Percentiles rank a stretch among this genome's conserved stretches.
These are phyloP conservation scores for Podila epigama DNA, from an alignment of 192 early-diverging fungal species.

Conservation along the genomic window DNA sequence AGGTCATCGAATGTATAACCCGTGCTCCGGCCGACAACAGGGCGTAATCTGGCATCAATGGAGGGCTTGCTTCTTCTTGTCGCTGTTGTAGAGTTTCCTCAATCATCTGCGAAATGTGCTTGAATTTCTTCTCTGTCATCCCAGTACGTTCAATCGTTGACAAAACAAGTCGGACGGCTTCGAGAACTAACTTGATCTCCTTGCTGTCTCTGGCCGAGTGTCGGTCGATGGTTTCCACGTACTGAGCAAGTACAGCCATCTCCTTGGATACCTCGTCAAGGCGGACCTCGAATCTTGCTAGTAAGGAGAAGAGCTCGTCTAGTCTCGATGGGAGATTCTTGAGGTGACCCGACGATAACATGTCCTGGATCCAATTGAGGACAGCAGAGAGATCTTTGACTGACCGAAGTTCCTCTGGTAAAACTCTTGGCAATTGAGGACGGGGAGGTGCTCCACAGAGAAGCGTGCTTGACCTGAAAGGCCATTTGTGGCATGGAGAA, in stretches of 20 bases:
- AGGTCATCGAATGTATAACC: background rate
- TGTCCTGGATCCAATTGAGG: no score
- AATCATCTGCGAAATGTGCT: background rate
- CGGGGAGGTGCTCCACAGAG: no score
- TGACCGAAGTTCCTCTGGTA: no score
- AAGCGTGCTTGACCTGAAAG: background rate
- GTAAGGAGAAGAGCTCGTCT: background rate
- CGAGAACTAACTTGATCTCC: background rate
- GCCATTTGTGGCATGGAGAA: background rate
- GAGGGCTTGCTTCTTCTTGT: background rate
- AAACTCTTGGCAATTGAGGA: no score
- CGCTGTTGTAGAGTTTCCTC: background rate
- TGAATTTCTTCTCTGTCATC: background rate
- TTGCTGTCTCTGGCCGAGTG: background rate
- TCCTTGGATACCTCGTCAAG: background rate
- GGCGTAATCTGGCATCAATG: background rate
- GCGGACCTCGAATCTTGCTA: background rate
- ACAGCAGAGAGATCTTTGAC: no score
- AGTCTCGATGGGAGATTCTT: background rate
- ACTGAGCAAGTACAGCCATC: background rate
- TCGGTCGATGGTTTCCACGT: background rate
- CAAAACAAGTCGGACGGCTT: background rate
- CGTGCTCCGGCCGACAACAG: background rate
- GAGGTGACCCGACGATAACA: no score
- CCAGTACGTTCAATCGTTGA: background rate